A percentile compares a stretch with the other conserved stretches of the same genome.
phyloP scores from a whole-genome alignment of 2,329 filamentous ascomycete species.

The Aureobasidium lini region DNA sequence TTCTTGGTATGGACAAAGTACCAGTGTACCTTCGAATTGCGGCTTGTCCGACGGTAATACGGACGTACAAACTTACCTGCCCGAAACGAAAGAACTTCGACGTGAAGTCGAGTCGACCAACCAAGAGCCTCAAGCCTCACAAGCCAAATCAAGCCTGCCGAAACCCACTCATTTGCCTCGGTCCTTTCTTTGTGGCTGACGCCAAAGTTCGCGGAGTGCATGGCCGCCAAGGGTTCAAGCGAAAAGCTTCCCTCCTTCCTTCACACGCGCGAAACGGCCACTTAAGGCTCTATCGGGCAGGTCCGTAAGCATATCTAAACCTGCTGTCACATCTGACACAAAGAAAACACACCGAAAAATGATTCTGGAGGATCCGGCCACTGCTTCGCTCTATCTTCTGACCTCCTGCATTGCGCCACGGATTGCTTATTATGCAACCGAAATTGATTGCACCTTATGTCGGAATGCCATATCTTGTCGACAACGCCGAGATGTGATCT shows the following conservation, averaged over 20 bases:
- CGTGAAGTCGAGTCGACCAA: not conserved
- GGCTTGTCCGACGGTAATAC: not conserved
- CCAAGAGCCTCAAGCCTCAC: not conserved
- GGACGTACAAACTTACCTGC: not conserved
- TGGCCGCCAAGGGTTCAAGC: slow-evolving; percentile 1
- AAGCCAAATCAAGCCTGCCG: not conserved
- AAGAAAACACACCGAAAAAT: not conserved
- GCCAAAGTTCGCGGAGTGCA: not conserved
- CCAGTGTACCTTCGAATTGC: not conserved
- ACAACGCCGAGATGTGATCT: not conserved
- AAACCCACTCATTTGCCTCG: not conserved
- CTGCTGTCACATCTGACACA: slow-evolving; percentile 2
- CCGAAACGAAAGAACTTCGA: not conserved
- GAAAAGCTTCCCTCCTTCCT: not conserved
- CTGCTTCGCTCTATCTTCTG: not conserved
- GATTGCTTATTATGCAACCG: not conserved
- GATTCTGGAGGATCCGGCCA: not conserved
- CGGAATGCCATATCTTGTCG: not conserved
- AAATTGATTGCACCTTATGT: not conserved
- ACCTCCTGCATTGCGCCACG: not conserved
- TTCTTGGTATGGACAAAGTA: not conserved
- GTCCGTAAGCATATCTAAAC: not conserved
- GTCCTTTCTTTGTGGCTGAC: not conserved
- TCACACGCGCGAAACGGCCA: not conserved
- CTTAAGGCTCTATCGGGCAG: not conserved